A percentile compares a stretch with the other conserved stretches of the same genome.
Evolutionary conservation across 2,329 filamentous ascomycete genomes (phyloP).

Genomic region (Ciborinia camelliae): DNA sequence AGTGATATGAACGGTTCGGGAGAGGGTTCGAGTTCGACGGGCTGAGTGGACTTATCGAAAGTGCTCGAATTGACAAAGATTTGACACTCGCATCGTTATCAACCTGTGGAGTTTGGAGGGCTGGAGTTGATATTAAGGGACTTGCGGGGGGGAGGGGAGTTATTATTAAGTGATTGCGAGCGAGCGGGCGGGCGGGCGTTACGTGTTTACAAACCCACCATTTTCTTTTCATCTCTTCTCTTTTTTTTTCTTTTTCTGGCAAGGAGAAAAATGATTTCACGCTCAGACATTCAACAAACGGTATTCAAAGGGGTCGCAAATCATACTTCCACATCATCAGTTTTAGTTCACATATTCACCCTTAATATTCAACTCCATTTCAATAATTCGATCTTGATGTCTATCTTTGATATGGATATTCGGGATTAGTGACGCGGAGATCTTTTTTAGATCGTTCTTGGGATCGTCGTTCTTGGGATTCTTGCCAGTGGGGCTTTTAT

Average conservation of each 20-base stretch:
- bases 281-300: not conserved
- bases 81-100: no score
- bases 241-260: not conserved
- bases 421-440: no score
- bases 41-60: not conserved
- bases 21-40: no score
- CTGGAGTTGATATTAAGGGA: no score
- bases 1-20: not conserved
- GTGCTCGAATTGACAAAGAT: not conserved
- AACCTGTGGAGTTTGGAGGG: not conserved
- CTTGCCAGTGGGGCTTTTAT: no score
- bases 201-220: not conserved
- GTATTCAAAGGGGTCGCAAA: not conserved
- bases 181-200: not conserved
- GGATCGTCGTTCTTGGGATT: no score
- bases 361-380: not conserved
- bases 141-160: no score
- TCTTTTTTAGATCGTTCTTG: no score
- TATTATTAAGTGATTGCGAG: not conserved
- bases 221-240: not conserved
- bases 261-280: not conserved
- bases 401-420: not conserved
- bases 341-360: not conserved
- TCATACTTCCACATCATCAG: not conserved
- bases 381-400: no score